phyloP scores from a whole-genome alignment of 1,284 basidiomycete genomes.

The Phenoliferia sp. region DNA sequence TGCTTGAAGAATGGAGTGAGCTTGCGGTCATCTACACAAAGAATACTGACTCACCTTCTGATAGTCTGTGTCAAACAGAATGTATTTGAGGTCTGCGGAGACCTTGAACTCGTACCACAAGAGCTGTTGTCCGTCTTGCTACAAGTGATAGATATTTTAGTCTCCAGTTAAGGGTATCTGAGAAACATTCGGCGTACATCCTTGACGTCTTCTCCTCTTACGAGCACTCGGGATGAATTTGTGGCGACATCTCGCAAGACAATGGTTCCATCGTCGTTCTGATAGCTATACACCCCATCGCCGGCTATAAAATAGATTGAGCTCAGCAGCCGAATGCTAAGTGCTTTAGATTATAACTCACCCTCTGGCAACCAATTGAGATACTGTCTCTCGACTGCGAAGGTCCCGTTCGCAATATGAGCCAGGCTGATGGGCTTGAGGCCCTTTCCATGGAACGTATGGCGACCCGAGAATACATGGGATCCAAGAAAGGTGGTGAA shows the following conservation, averaged over 20 bases:
- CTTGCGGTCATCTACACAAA: neutral
- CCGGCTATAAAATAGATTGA: constrained; percentile 54
- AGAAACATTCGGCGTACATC: constrained; percentile 50
- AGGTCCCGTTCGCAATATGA: constrained; percentile 82
- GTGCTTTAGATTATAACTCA: constrained; percentile 41
- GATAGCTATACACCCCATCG: constrained; percentile 78
- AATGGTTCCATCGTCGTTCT: constrained; percentile 56
- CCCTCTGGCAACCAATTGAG: constrained; percentile 86
- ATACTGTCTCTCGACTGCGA: constrained; percentile 48
- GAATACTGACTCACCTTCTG: constrained; percentile 54
- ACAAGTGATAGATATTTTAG: neutral
- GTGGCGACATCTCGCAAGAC: constrained; percentile 70
- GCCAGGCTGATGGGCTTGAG: constrained; percentile 15
- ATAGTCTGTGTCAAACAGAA: constrained; percentile 69
- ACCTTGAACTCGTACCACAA: constrained; percentile 63
- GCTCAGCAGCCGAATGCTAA: neutral
- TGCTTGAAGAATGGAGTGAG: constrained; percentile 51
- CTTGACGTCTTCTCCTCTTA: constrained; percentile 56
- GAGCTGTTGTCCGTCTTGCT: constrained; percentile 41
- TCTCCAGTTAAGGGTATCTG: neutral
- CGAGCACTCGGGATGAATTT: constrained; percentile 62
- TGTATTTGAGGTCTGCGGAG: constrained; percentile 79
- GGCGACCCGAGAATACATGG: constrained; percentile 7
- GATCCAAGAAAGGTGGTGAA: constrained; percentile 9
- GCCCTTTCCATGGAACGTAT: constrained; percentile 18